These are phyloP conservation scores for sorghum (Sorghum bicolor) DNA, from an alignment of 176 grass and related monocot genomes.

Conservation along the genomic window DNA sequence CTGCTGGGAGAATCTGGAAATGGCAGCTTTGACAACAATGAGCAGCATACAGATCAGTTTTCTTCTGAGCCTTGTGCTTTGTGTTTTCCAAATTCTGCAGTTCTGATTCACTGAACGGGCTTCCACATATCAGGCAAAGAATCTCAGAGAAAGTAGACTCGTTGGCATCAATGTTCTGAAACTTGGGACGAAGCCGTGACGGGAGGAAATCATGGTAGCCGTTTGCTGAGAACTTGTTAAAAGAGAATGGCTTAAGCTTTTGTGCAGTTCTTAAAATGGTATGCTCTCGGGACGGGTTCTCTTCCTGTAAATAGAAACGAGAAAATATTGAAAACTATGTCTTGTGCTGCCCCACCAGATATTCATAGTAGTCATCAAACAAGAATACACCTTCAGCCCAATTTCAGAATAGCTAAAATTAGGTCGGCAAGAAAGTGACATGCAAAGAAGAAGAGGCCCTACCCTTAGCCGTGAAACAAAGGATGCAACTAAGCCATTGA, in stretches of 20 bases:
- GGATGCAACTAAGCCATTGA: constrained; percentile 80
- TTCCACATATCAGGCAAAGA: constrained; percentile 67
- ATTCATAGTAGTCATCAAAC: background rate
- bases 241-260: constrained; percentile 87
- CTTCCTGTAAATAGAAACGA: constrained; percentile 56
- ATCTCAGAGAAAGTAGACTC: constrained; percentile 57
- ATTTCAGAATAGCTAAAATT: background rate
- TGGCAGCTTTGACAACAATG: constrained; percentile 79
- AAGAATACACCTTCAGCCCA: constrained; percentile 20
- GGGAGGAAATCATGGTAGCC: constrained; percentile 78
- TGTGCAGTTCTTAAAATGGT: constrained; percentile 91
- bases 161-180: constrained; percentile 52
- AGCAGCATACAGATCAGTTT: constrained; percentile 50
- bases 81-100: constrained; percentile 53
- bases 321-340: background rate
- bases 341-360: background rate
- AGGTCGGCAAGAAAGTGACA: background rate
- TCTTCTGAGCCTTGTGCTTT: constrained; percentile 40
- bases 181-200: constrained; percentile 75
- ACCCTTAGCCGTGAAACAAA: constrained; percentile 78
- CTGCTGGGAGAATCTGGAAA: constrained; percentile 76
- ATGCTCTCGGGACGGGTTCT: constrained; percentile 87
- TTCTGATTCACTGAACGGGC: constrained; percentile 77
- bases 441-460: constrained; percentile 24
- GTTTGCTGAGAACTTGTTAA: constrained; percentile 83